Conservation (phyloP, 495 filamentous ascomycete genomes). For the Pseudevernia furfuracea region DNA sequence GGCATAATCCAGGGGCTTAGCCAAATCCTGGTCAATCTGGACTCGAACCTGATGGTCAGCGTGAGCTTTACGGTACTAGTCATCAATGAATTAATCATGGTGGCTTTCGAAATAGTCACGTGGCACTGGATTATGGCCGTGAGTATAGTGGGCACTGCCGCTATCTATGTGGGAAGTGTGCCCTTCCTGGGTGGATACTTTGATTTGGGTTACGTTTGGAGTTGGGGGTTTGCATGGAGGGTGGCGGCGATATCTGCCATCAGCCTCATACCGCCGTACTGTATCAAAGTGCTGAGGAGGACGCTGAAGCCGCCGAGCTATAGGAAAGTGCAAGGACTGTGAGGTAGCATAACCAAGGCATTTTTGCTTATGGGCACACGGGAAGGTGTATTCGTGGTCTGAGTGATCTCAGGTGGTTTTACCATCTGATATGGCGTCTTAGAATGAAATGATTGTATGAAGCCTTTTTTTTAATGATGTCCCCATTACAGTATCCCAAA, state of each 20-base stretch:
- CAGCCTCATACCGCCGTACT: conserved; percentile 77
- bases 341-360: conserved; percentile 15
- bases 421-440: neutral
- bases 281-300: conserved; percentile 71
- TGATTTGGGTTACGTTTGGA: conserved; percentile 73
- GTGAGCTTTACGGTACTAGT: conserved; percentile 89
- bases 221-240: conserved; percentile 79
- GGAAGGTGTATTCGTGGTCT: neutral
- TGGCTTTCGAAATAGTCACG: conserved; percentile 88
- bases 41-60: conserved; percentile 67
- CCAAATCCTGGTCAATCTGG: conserved; percentile 72
- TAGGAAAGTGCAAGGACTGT: conserved; percentile 77
- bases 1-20: conserved; percentile 86
- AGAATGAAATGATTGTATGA: neutral
- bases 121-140: conserved; percentile 95
- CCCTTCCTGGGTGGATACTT: conserved; percentile 89
- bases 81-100: conserved; percentile 94
- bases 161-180: conserved; percentile 71
- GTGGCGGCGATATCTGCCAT: conserved; percentile 71
- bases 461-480: too few species aligned
- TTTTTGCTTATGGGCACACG: neutral
- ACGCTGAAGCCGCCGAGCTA: conserved; percentile 89
- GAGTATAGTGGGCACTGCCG: conserved; percentile 68
- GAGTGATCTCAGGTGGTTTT: neutral
- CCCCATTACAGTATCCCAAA: neutral